Conservation (phyloP, 2,329 filamentous ascomycete genomes). For the Aspergillus clavatus region DNA sequence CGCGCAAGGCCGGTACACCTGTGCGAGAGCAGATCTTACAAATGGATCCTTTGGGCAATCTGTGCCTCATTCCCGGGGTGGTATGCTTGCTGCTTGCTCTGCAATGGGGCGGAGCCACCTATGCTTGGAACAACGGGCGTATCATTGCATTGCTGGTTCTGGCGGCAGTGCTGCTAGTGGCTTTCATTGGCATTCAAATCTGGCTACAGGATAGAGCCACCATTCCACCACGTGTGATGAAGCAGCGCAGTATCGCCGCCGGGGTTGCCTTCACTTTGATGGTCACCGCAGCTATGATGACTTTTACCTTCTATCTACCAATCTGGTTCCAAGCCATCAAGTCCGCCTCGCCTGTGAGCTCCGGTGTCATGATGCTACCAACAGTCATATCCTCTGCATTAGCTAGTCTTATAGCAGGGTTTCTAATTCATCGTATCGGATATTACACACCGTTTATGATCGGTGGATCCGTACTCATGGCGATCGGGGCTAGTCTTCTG, state of each 20-base stretch:
- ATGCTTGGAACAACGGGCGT: slow-evolving; percentile 47
- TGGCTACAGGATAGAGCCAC: slow-evolving; percentile 6
- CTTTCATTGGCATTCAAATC: slow-evolving; percentile 9
- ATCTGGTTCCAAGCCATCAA: slow-evolving; percentile 13
- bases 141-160: slow-evolving; percentile 52
- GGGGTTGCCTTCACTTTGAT: slow-evolving; percentile 6
- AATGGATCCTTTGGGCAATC: slow-evolving; percentile 8
- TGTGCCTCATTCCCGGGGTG: slow-evolving; percentile 49
- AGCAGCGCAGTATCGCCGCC: slow-evolving; percentile 6
- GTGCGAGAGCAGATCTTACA: background rate
- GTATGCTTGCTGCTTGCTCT: slow-evolving; percentile 52
- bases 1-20: background rate
- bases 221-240: slow-evolving; percentile 7
- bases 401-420: too few species aligned
- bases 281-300: slow-evolving; percentile 1
- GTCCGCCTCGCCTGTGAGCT: background rate
- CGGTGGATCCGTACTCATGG: background rate
- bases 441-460: slow-evolving; percentile 7
- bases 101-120: slow-evolving; percentile 53
- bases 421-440: too few species aligned
- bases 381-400: too few species aligned
- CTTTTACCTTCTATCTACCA: slow-evolving; percentile 13
- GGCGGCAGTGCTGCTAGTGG: slow-evolving; percentile 39
- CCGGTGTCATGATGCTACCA: background rate
- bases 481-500: background rate